A percentile compares a stretch with the other conserved stretches of the same genome.
Conservation (phyloP, 2,329 filamentous ascomycete genomes). For the Penicillium sp. region DNA sequence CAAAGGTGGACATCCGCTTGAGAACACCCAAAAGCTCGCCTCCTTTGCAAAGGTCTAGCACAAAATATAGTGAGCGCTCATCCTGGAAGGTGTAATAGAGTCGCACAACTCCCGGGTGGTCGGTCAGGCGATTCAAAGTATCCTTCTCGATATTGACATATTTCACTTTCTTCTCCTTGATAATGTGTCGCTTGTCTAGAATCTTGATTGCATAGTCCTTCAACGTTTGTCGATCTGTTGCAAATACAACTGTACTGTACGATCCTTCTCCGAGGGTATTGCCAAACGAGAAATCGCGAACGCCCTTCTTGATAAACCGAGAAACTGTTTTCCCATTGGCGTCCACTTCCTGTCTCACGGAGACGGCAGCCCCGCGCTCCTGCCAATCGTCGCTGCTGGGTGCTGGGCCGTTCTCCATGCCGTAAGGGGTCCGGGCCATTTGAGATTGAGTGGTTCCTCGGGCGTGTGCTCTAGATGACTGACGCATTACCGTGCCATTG, state of each 20-base stretch:
- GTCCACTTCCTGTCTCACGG: constrained; percentile 79
- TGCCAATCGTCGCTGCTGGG: constrained; percentile 90
- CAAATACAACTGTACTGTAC: constrained; percentile 92
- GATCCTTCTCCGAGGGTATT: constrained; percentile 90
- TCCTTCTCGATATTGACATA: constrained; percentile 99
- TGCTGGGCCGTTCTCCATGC: constrained; percentile 57
- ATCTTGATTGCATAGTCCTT: constrained; percentile 99
- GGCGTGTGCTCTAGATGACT: constrained; percentile 72
- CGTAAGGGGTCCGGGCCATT: constrained; percentile 51
- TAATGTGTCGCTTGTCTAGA: constrained; percentile 96
- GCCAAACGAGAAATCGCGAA: constrained; percentile 94
- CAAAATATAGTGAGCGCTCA: constrained; percentile 93
- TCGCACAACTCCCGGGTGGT: constrained; percentile 93
- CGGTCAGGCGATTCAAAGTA: constrained; percentile 90
- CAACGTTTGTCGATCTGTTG: constrained; percentile 87
- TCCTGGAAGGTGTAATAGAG: constrained; percentile 99
- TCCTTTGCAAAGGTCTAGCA: constrained; percentile 87
- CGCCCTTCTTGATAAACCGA: constrained; percentile 90
- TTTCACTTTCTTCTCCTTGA: constrained; percentile 99
- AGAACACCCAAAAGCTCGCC: constrained; percentile 89
- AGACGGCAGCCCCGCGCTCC: constrained; percentile 87
- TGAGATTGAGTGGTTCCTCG: constrained; percentile 42
- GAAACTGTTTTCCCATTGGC: constrained; percentile 78
- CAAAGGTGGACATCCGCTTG: constrained; percentile 92
- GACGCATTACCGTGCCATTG: constrained; percentile 70